These are phyloP conservation scores for Martiniozyma asiatica DNA, from an alignment of 1,139 yeast species.

Conservation along the genomic window DNA sequence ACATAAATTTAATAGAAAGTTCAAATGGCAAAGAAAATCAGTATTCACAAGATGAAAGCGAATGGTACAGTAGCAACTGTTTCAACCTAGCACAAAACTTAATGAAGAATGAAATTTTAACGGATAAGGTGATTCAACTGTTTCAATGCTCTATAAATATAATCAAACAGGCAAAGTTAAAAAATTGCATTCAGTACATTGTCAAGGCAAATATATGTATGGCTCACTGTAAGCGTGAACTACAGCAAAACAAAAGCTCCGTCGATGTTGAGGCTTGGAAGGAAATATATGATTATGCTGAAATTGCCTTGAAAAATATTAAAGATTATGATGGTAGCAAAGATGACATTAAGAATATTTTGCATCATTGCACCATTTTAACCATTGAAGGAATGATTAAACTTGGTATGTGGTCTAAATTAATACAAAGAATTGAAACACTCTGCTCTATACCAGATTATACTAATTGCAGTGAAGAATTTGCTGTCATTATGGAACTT, in stretches of 20 bases:
- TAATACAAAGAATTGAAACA: conserved; percentile 2
- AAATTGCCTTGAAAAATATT: too few relatives aligned
- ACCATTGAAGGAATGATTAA: conserved; percentile 4
- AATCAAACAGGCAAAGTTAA: not conserved
- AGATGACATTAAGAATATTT: not conserved
- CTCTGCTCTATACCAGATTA: not conserved
- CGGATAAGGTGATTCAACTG: conserved; percentile 4
- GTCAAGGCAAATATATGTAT: conserved; percentile 1
- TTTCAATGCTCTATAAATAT: not conserved
- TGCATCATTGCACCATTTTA: conserved; percentile 1
- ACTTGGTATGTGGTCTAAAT: conserved; percentile 5
- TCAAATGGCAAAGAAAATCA: too few relatives aligned
- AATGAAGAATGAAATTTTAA: conserved; percentile 1
- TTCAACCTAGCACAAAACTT: conserved; percentile 5
- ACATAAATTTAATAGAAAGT: too few relatives aligned
- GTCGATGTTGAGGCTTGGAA: too few relatives aligned
- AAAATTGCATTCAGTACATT: conserved; percentile 2
- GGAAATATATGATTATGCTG: too few relatives aligned
- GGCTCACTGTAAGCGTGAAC: not conserved
- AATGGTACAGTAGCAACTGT: conserved; percentile 19
- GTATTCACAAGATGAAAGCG: conserved; percentile 10
- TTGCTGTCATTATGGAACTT: conserved; percentile 3
- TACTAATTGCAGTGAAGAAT: not conserved
- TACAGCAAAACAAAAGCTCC: not conserved
- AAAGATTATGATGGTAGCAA: too few relatives aligned